Evolutionary conservation across 805 yeast genomes (phyloP).

Genomic region (Kluyveromyces dobzhanskii): DNA sequence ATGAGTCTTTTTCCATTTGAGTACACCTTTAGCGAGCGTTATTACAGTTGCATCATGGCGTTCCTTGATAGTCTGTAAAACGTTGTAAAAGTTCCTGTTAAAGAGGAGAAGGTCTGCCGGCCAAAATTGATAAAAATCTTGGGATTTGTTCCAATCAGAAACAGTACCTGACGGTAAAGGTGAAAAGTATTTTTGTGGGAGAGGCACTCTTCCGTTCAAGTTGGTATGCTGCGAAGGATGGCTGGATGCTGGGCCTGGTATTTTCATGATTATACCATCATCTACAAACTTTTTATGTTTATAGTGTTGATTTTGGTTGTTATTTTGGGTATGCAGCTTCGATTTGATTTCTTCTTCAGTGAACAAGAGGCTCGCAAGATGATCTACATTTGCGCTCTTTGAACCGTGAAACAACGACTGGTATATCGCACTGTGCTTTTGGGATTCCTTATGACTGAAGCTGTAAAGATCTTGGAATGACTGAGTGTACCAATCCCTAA

Average conservation of each 20-base stretch:
- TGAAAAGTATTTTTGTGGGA: slow-evolving; percentile 9
- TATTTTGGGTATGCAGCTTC: not conserved
- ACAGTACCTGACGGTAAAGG: slow-evolving; percentile 10
- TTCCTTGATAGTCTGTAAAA: slow-evolving; percentile 62
- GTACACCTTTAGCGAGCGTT: slow-evolving; percentile 86
- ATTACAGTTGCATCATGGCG: slow-evolving; percentile 91
- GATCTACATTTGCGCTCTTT: slow-evolving; percentile 31
- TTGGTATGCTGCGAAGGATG: not conserved
- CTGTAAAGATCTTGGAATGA: slow-evolving; percentile 76
- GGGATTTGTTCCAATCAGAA: slow-evolving; percentile 6
- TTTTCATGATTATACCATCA: slow-evolving; percentile 40
- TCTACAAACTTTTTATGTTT: slow-evolving; percentile 31
- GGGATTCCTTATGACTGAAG: slow-evolving; percentile 24
- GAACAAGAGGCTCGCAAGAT: slow-evolving; percentile 9
- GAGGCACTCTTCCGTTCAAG: slow-evolving; percentile 4
- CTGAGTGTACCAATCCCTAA: slow-evolving; percentile 85
- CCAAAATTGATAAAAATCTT: slow-evolving; percentile 32
- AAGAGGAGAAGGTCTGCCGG: slow-evolving; percentile 68
- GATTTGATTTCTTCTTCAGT: slow-evolving; percentile 3
- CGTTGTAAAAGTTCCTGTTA: slow-evolving; percentile 57
- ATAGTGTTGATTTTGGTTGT: not conserved
- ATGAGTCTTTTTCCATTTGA: slow-evolving; percentile 67
- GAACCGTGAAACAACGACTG: slow-evolving; percentile 23
- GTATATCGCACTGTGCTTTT: slow-evolving; percentile 5
- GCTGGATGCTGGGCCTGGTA: slow-evolving; percentile 6